Evolutionary conservation across 768 basidiomycete genomes (phyloP), one percentile per base, ranked within the genome.

Genomic region (Russula vinacea): DNA sequence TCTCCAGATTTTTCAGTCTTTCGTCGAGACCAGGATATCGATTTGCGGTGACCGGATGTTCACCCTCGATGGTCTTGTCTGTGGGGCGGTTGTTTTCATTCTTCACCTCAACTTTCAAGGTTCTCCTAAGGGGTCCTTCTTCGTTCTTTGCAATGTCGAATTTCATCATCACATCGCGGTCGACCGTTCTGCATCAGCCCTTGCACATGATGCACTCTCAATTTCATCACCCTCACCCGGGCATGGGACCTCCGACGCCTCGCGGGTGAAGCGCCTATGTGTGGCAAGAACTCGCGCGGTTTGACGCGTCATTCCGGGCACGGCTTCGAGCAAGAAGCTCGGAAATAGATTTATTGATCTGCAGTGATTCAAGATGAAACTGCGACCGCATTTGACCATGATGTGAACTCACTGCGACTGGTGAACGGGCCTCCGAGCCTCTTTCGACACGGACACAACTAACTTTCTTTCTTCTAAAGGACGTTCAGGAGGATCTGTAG

Each of bases 121-220:
- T 90, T 68, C 84, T 79, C 35, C 82, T 79, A 49, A 93, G 76
- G 1, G 90, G 89, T 0, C 90, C 90, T 42, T 89, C 88, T 59
- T 85, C 86, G 66, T 92, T 91, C 74, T 85, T 90, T n/a, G 87
- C 87, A 66, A 93, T 88, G 72, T 93, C 91, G 67, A 92, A 92
- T 72, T 89, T 89, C 80, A 92, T 90, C 70, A 92, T 91, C 1
- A 83, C 76, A 61, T 90, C 88, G 44, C 91, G 78, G 72, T 92
- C 83, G 37, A 90, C 74, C 0, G 80, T 76, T 70, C 84, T 89
- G 40, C 89, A 63, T 91, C 88, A 3, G 83, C 82, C 10, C 90
- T 84, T 14, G 90, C 90, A 68, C 90, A 92, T 3, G 89, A 88
- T 17, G 65, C 67, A 26, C 72, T 75, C 16, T 73, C 73, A 24